Base-by-base conservation (phyloP, 1,284 basidiomycete genomes). In the Boletus semigastroideus region DNA sequence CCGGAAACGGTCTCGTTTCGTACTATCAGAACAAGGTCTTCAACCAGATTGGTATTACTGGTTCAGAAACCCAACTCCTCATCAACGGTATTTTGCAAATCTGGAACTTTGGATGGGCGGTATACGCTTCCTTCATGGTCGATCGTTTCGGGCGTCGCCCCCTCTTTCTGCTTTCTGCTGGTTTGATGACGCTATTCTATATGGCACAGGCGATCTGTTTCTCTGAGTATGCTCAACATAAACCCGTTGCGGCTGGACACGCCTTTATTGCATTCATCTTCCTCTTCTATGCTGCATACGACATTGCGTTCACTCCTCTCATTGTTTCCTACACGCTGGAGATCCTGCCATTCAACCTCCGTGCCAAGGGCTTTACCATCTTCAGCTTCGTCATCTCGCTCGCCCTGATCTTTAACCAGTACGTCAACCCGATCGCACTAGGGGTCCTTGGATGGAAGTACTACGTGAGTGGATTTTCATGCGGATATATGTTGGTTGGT, bases 391-490 rank as follows among this genome's bases (percentile, higher is more conserved):
- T 78, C 52, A 79, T 87, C 60, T 84, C 83, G 14, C 51, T 82
- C 27, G 79, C 86, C 0, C 78, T 87, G 56, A 83, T 86, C 57
- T 88, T 90, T 75, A 91, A 90, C 69, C 87, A 90, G 69, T 91
- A 88, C 62, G 81, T 86, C 65, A 92, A 91, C 73, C 89, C 88
- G 13, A 78, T 91, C 60, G 87, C 86, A 10, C 74, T 85, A 43
- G 70, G 70, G 8, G 62, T 67, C 34, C 70, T 88, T 47, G 71
- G 66, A 42, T 90, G 88, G 88, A 86, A 80, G 61, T 85, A 83
- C 71, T 83, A 82, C 58, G 74, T 78, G 58, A 49, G 74, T 67
- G 25, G 16, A 30, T 44, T n/a, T 38, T 4, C 2, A 46, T 36
- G n/a, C 45, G 36, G 30, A n/a, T 47, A 13, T 27, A 44, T 33